phyloP scores from a whole-genome alignment of 768 basidiomycete species.

The Sarcodon aspratus region DNA sequence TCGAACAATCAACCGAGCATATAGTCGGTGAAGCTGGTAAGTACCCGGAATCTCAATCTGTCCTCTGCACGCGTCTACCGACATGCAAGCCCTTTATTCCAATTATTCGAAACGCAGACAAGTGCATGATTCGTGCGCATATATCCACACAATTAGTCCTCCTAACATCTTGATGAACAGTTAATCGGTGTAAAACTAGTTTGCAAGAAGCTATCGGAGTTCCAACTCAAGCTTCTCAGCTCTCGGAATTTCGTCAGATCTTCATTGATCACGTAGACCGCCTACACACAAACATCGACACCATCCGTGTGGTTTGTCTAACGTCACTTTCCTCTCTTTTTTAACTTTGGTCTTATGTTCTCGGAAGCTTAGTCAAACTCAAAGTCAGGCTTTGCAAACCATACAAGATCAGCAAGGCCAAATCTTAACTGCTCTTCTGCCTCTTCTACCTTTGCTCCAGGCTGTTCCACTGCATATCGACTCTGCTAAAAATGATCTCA shows the following conservation, averaged over 20 bases:
- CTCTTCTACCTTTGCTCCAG: slow-evolving; percentile 51
- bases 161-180: slow-evolving; percentile 19
- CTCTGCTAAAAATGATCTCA: slow-evolving; percentile 11
- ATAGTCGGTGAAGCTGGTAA: slow-evolving; percentile 19
- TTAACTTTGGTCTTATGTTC: background rate
- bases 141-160: slow-evolving; percentile 9
- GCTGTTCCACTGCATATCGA: slow-evolving; percentile 48
- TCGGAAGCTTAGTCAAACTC: slow-evolving; percentile 17
- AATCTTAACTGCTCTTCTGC: slow-evolving; percentile 41
- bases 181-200: slow-evolving; percentile 51
- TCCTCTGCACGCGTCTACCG: background rate
- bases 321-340: background rate
- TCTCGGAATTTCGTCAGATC: slow-evolving; percentile 8
- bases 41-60: slow-evolving; percentile 9
- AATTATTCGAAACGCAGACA: background rate
- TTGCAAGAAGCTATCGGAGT: slow-evolving; percentile 45
- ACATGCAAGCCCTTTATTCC: background rate
- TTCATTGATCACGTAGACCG: slow-evolving; percentile 9
- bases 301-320: slow-evolving; percentile 11
- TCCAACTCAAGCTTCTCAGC: slow-evolving; percentile 34
- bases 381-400: slow-evolving; percentile 43
- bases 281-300: slow-evolving; percentile 14
- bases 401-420: slow-evolving; percentile 53
- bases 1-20: background rate
- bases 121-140: slow-evolving; percentile 5